Percentiles rank a stretch among this genome's conserved stretches.
These are phyloP conservation scores for Paramecium octaurelia DNA, from an alignment of 73 alveolate species.

Conservation along the genomic window DNA sequence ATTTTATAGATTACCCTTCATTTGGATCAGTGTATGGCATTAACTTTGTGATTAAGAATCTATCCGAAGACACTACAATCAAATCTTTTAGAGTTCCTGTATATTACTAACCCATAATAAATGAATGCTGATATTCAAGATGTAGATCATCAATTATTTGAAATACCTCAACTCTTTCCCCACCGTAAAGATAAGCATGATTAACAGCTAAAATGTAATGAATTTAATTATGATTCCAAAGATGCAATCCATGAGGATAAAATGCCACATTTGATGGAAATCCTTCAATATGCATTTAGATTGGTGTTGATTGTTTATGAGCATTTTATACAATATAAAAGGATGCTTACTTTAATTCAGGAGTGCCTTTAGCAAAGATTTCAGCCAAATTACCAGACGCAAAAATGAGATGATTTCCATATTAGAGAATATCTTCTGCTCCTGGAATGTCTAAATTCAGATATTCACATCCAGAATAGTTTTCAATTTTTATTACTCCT, in stretches of 20 bases:
- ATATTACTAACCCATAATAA: neutral
- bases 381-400: conserved; percentile 4
- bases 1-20: neutral
- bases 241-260: conserved; percentile 7
- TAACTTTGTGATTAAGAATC: neutral
- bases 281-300: neutral
- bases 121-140: neutral
- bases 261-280: conserved; percentile 24
- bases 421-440: neutral
- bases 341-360: neutral
- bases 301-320: neutral
- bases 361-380: conserved; percentile 11
- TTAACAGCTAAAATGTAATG: neutral
- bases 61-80: neutral
- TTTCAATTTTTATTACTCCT: neutral
- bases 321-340: neutral
- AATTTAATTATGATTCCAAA: neutral
- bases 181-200: conserved; percentile 26
- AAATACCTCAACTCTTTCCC: conserved; percentile 4
- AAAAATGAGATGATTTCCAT: neutral
- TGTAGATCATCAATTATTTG: neutral
- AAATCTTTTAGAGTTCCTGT: conserved; percentile 30
- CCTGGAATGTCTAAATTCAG: neutral
- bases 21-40: conserved; percentile 32
- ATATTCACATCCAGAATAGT: conserved; percentile 9